Conservation (phyloP, 352 stramenopile species). For the Proteromonas lacertae region DNA sequence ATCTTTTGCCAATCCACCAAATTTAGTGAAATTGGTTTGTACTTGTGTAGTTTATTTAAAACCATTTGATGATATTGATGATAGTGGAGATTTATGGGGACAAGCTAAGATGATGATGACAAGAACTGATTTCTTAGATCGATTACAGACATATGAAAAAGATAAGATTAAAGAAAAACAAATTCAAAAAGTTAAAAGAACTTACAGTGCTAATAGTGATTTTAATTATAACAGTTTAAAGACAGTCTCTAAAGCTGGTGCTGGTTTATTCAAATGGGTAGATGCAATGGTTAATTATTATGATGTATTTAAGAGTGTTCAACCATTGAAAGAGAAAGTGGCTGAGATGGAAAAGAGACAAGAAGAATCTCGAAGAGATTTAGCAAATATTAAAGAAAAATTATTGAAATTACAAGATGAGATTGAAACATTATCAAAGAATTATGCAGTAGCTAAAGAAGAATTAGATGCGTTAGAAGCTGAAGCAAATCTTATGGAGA, state of each 20-base stretch:
- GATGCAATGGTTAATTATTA: conserved; percentile 56
- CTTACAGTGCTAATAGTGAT: conserved; percentile 41
- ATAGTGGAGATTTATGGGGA: not conserved
- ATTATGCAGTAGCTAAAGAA: conserved; percentile 46
- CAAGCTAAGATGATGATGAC: not conserved
- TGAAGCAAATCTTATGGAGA: conserved; percentile 28
- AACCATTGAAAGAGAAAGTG: conserved; percentile 56
- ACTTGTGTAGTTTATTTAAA: conserved; percentile 46
- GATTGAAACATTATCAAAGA: conserved; percentile 18
- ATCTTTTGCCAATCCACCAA: conserved; percentile 38
- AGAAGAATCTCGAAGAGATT: conserved; percentile 7
- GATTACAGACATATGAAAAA: no score
- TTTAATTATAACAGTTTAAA: conserved; percentile 32
- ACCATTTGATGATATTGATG: not conserved
- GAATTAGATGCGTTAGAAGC: conserved; percentile 41
- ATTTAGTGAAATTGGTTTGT: conserved; percentile 64
- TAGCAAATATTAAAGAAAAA: conserved; percentile 11
- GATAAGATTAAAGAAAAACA: no score
- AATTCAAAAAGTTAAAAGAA: conserved; percentile 62
- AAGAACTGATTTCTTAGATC: no score
- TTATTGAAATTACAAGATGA: conserved; percentile 10
- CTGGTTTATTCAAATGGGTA: conserved; percentile 48
- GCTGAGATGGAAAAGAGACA: conserved; percentile 28
- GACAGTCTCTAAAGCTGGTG: conserved; percentile 38
- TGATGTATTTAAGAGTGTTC: conserved; percentile 49